phyloP scores from a whole-genome alignment of 208 protist genomes.

The Endotrypanum monterogeii region DNA sequence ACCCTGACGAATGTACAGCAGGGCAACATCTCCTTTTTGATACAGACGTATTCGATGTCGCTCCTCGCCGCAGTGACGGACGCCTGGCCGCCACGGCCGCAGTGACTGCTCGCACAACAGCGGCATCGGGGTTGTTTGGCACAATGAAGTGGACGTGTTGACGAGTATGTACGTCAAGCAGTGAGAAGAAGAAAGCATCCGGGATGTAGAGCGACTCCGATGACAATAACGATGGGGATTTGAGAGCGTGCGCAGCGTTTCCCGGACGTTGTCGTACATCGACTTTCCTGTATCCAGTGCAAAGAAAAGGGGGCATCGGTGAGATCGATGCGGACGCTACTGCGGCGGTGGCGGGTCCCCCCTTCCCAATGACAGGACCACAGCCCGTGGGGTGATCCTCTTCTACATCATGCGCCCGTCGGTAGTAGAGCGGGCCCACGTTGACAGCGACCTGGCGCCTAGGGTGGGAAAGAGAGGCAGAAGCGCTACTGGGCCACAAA shows the following conservation, averaged over 20 bases:
- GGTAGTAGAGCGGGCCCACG: constrained; percentile 27
- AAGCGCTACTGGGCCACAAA: neutral
- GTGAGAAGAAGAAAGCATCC: constrained; percentile 52
- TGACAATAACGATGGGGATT: too few species aligned
- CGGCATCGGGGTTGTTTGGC: constrained; percentile 34
- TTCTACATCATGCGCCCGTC: neutral
- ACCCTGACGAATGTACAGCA: neutral
- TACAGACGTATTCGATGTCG: neutral
- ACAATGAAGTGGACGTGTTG: constrained; percentile 56
- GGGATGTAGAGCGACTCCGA: constrained; percentile 28
- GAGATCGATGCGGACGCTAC: neutral
- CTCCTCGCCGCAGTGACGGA: constrained; percentile 7
- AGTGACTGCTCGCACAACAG: constrained; percentile 7
- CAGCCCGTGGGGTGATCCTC: neutral
- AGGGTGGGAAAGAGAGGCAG: neutral
- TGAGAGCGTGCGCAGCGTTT: neutral
- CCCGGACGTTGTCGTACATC: neutral
- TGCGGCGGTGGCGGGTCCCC: neutral
- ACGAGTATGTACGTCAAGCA: constrained; percentile 50
- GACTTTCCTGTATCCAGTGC: neutral
- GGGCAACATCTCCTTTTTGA: neutral
- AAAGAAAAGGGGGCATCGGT: neutral
- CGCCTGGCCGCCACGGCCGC: constrained; percentile 10
- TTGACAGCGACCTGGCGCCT: constrained; percentile 19
- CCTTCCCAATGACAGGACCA: neutral